Evolutionary conservation across 2,329 filamentous ascomycete species (phyloP), one percentile per base, ranked within the genome.

Genomic region (Aureobasidium leucospermi): DNA sequence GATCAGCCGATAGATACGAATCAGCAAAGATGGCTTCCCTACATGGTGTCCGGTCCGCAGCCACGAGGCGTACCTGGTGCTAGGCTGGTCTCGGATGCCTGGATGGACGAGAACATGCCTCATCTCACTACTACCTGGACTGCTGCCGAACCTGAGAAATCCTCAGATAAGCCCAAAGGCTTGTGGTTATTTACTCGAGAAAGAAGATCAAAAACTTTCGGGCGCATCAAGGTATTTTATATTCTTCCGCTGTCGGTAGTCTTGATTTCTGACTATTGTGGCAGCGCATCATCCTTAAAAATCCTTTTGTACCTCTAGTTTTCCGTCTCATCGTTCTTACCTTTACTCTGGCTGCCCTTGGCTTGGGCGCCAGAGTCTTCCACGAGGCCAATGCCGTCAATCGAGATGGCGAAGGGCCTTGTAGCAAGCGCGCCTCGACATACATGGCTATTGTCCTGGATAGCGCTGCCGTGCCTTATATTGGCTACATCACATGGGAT

Each of bases 401-500:
- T 66, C 75, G 68, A 60, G 72, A 69, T 60, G 65, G 62, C 9
- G 69, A 70, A 31, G 48, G 51, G 6, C 63, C 62, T 46, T 79
- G 78, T 65, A 67, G 69, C 19, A 71, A 74, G 55, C 76, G 77
- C 55, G 74, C 76, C 2, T 95, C 94, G 55, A 88, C 90, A 7
- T 83, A 91, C 61, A 91, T 97, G 76, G 93, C 93, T 32, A 87
- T 97, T 58, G 84, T 90, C 38, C 89, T 99, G 41, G 93, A 97
- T 73, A 85, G 87, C 6, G 81, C 97, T 13, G 93, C 94, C 3
- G 81, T 97, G 61, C 85, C 93, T 2, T 99, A 97, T 74, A 87
- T 95, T 59, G 77, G 89, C 51, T 97, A 96, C 75, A 94, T 97
- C 76, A 95, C 92, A 28, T 96, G 87, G 76, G 94, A 99, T 70